These are phyloP conservation scores for Penicillium egyptiacum DNA, from an alignment of 495 filamentous ascomycete species.

Conservation along the genomic window DNA sequence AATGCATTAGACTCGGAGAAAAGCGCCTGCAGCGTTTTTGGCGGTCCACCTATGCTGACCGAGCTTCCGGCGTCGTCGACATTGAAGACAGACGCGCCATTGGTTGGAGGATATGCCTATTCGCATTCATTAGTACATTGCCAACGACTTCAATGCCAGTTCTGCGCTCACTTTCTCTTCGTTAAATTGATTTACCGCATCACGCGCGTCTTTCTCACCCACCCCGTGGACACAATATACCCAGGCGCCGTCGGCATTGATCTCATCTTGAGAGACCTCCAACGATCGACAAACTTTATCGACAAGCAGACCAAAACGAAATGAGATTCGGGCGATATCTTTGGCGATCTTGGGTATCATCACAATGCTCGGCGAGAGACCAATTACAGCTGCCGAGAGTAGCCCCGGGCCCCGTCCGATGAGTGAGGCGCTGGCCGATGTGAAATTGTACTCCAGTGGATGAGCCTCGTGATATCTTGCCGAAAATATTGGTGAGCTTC, in stretches of 20 bases:
- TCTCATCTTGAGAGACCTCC: slow-evolving; percentile 1
- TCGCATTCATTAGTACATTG: neutral
- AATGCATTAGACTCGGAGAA: neutral
- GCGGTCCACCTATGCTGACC: slow-evolving; percentile 2
- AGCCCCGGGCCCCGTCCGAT: neutral
- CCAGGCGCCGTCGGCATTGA: slow-evolving; percentile 1
- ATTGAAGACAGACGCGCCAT: neutral
- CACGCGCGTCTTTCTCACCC: slow-evolving; percentile 1
- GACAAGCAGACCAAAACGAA: neutral
- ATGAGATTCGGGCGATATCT: neutral
- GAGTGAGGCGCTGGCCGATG: neutral
- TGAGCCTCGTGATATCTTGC: slow-evolving; percentile 1
- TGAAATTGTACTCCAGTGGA: slow-evolving; percentile 3
- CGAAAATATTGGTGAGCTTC: neutral
- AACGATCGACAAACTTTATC: slow-evolving; percentile 3
- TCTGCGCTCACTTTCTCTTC: neutral
- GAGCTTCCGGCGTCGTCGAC: neutral
- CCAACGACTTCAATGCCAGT: neutral
- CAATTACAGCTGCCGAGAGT: neutral
- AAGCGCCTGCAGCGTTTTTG: neutral
- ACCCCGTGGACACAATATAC: slow-evolving; percentile 1
- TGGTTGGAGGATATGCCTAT: neutral
- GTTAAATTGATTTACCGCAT: neutral
- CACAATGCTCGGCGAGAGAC: neutral
- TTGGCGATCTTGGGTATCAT: neutral